phyloP scores from a whole-genome alignment of 768 basidiomycete genomes.

The Gloeophyllum trabeum region DNA sequence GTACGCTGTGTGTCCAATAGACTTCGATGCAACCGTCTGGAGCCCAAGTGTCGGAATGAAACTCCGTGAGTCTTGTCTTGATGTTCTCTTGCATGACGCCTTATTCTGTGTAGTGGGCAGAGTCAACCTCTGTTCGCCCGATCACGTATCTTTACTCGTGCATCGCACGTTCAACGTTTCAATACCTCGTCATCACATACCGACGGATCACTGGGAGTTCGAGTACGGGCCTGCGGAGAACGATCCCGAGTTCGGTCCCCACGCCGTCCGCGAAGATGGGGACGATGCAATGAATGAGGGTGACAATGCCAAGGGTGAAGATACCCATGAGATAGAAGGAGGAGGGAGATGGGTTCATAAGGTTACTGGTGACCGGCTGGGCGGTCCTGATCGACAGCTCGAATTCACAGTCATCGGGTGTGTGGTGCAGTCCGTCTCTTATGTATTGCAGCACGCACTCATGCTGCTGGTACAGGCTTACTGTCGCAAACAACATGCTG shows the following conservation, averaged over 20 bases:
- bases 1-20: constrained; percentile 62
- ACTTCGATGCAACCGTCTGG: constrained; percentile 85
- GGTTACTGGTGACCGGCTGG: constrained; percentile 56
- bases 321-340: constrained; percentile 28
- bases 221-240: constrained; percentile 78
- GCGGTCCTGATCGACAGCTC: constrained; percentile 53
- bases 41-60: constrained; percentile 74
- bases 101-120: constrained; percentile 52
- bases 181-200: constrained; percentile 88
- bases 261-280: constrained; percentile 14
- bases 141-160: constrained; percentile 83
- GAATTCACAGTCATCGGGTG: constrained; percentile 88
- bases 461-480: constrained; percentile 39
- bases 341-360: constrained; percentile 77
- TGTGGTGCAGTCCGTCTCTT: constrained; percentile 13
- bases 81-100: background rate
- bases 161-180: constrained; percentile 93
- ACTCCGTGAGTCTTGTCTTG: constrained; percentile 40
- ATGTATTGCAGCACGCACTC: background rate
- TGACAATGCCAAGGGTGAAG: constrained; percentile 11
- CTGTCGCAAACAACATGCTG: constrained; percentile 88
- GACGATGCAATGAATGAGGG: constrained; percentile 12
- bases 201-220: constrained; percentile 69
- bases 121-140: constrained; percentile 81
- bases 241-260: constrained; percentile 57